Evolutionary conservation across 2,329 filamentous ascomycete genomes (phyloP).

Genomic region (Diaporthe citri): DNA sequence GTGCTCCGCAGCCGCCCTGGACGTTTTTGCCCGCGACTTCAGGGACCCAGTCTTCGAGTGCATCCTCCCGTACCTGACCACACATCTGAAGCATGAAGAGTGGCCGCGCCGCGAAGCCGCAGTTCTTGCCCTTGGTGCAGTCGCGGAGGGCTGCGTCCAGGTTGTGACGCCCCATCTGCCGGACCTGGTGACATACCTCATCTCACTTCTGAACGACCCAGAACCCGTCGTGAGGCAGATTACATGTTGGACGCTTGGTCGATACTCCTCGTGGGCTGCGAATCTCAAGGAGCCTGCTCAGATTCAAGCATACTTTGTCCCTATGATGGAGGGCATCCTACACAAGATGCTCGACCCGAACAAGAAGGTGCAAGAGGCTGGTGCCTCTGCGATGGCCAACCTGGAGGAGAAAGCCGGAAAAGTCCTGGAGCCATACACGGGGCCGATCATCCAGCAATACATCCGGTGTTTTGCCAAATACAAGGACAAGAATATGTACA

Average conservation of each 20-base stretch:
- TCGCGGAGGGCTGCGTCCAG: slow-evolving; percentile 93
- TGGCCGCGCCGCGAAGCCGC: slow-evolving; percentile 96
- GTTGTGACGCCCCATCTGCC: slow-evolving; percentile 92
- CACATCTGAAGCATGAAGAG: slow-evolving; percentile 87
- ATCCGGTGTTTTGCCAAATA: slow-evolving; percentile 93
- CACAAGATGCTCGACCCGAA: slow-evolving; percentile 96
- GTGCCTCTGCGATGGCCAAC: slow-evolving; percentile 94
- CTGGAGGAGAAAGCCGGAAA: slow-evolving; percentile 93
- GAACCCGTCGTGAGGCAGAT: slow-evolving; percentile 96
- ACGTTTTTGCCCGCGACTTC: slow-evolving; percentile 94
- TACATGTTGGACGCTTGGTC: slow-evolving; percentile 95
- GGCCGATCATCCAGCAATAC: slow-evolving; percentile 91
- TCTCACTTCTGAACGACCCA: slow-evolving; percentile 84
- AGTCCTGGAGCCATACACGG: slow-evolving; percentile 85
- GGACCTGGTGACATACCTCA: slow-evolving; percentile 89
- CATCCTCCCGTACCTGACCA: slow-evolving; percentile 91
- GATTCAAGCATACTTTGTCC: slow-evolving; percentile 85
- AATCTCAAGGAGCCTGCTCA: slow-evolving; percentile 75
- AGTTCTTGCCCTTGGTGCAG: slow-evolving; percentile 92
- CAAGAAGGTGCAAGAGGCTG: slow-evolving; percentile 98
- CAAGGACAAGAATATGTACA: slow-evolving; percentile 99
- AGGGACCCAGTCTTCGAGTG: slow-evolving; percentile 88
- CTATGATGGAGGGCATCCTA: slow-evolving; percentile 96
- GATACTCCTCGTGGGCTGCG: slow-evolving; percentile 94
- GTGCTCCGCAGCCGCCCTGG: slow-evolving; percentile 94